Evolutionary conservation across 352 stramenopile species (phyloP), one percentile per base, ranked within the genome.

Genomic region (Phytophthora podocarpi): DNA sequence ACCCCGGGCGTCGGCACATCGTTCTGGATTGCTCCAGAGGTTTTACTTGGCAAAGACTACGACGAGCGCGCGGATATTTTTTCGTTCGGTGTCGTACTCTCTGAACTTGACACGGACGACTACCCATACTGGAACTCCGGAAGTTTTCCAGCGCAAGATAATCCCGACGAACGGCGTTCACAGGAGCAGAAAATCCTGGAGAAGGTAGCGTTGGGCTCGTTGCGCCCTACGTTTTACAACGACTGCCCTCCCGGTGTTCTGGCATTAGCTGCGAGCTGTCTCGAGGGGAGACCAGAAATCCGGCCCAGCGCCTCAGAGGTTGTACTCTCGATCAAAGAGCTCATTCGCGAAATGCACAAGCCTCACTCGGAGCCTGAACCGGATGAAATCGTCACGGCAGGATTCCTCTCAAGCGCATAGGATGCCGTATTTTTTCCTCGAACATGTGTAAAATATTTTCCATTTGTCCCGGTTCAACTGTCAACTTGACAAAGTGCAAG

Each of bases 141-240:
- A 9, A 72, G 15, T 16, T 43, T 70, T 11, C 69, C 59, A 31
- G 62, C 30, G 5, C 62, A 72, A 40, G 63, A 68, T 4, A 62
- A 72, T 16, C 50, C 41, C 7, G 40, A 58, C 9, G 61, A 73
- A 64, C 43, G 69, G n/a, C 75, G 73, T 16, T 54, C 56, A 3
- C 67, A 80, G 46, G 67, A 83, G 24, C 70, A 76, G 36, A 70
- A 70, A 35, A 80, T 85, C 16, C 48, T 82, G 2, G 61, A 76
- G 42, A 64, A 73, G 37, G 70, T 81, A 24, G 72, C 75, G 2
- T 24, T 68, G 24, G 72, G 75, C 20, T 52, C 57, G 6, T 39
- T 85, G 40, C 75, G 72, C 2, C 73, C 76, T 15, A 81, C 71
- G n/a, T 83, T 85, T 24, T 78, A 78, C 54, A 78, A 81, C 3